Evolutionary conservation across 208 protist genomes (phyloP), one percentile per base, ranked within the genome.

Genomic region (Trypanosoma caninum): DNA sequence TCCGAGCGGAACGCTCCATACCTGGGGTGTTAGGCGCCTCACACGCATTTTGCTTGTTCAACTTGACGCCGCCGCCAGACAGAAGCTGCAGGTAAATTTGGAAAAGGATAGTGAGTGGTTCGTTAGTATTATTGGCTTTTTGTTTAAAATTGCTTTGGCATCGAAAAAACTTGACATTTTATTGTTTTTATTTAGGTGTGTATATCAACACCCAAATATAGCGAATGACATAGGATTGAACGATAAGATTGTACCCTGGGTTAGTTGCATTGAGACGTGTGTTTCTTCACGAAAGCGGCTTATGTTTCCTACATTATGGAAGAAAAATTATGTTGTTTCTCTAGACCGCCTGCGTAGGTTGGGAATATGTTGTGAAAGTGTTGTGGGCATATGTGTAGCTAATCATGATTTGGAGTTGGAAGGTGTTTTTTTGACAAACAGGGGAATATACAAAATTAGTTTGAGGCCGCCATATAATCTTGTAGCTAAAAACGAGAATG

Each of bases 1-100:
- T 9, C 50, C 69, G 41, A 53, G 48, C 56, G 48, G 47, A 1
- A 73, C 86, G 3, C 57, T 91, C 30, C 51, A 62, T 10, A 80
- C 77, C 0, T 91, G 82, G 82, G 88, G 88, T 25, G 62, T 91
- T n/a, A 74, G 69, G 38, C 76, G 71, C 9, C 66, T 91, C 9
- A 84, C 77, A 28, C 61, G 56, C 16, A 56, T 84, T 16, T 54
- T 94, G 30, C 50, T 89, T 16, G 59, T 71, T 16, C 78, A 89
- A 34, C 59, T 84, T 38, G 74, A 91, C 79, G 33, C 45, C 48
- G 25, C 18, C 41, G 13, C 35, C 38, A 37, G 35, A 28, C 31
- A 4, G 31, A 47, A 25, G 16, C 27, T 35, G 1, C 38, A n/a
- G n/a, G n/a, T n/a, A n/a, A n/a, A n/a, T n/a, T n/a, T n/a, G n/a